Percentiles rank a stretch among this genome's conserved stretches.
Conservation (phyloP, 1,284 basidiomycete genomes). For the Ustilago bromivora region DNA sequence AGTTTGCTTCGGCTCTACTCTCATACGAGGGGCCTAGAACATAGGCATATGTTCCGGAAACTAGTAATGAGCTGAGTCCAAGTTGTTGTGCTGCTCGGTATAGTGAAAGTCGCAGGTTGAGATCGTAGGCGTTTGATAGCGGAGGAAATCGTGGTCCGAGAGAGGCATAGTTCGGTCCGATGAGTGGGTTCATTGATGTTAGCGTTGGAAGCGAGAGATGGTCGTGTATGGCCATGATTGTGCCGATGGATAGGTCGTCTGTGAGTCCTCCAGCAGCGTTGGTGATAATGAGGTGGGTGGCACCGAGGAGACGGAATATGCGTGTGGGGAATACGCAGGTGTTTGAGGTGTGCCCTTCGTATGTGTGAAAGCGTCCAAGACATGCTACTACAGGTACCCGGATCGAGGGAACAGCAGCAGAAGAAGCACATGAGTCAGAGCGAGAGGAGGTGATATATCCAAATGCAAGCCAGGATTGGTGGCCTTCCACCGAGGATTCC, state of each 20-base stretch:
- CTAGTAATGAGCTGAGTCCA: slow-evolving; percentile 14
- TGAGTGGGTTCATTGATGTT: slow-evolving; percentile 79
- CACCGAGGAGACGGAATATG: slow-evolving; percentile 79
- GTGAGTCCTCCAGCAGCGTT: slow-evolving; percentile 85
- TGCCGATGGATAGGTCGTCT: slow-evolving; percentile 80
- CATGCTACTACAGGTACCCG: slow-evolving; percentile 81
- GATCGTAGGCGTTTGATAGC: slow-evolving; percentile 82
- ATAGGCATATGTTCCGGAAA: slow-evolving; percentile 81
- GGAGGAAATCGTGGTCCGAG: slow-evolving; percentile 78
- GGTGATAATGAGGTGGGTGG: slow-evolving; percentile 82
- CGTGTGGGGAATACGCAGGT: slow-evolving; percentile 78
- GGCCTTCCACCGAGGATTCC: slow-evolving; percentile 76
- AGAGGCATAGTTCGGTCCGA: slow-evolving; percentile 66
- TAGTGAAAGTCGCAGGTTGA: slow-evolving; percentile 76
- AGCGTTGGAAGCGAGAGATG: slow-evolving; percentile 83
- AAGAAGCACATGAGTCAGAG: no score
- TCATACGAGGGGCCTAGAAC: slow-evolving; percentile 84
- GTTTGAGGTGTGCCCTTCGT: slow-evolving; percentile 79
- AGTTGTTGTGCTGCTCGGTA: slow-evolving; percentile 79
- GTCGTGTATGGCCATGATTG: slow-evolving; percentile 83
- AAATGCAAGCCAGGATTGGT: slow-evolving; percentile 81
- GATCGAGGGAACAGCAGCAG: slow-evolving; percentile 46
- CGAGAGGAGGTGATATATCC: slow-evolving; percentile 73
- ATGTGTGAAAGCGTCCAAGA: slow-evolving; percentile 85
- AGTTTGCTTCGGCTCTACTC: slow-evolving; percentile 71